Conservation (phyloP, 345 rosid species). For the Raphanus sativus region DNA sequence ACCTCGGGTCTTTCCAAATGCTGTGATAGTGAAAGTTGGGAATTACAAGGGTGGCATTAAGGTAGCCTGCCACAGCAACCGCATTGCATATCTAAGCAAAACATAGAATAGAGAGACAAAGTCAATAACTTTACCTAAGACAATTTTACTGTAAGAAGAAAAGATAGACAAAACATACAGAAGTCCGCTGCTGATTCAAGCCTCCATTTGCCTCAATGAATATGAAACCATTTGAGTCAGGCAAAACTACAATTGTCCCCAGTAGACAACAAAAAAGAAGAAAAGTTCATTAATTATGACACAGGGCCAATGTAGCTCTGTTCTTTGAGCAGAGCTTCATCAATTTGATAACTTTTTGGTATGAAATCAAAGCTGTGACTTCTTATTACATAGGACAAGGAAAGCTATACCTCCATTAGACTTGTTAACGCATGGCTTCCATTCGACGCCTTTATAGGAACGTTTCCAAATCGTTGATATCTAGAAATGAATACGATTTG, state of each 20-base stretch:
- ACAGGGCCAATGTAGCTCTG: not conserved
- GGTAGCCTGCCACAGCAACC: conserved; percentile 97
- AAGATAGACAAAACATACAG: conserved; percentile 57
- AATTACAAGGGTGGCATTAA: conserved; percentile 92
- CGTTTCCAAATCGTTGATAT: conserved; percentile 86
- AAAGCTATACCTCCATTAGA: conserved; percentile 59
- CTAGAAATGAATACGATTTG: conserved; percentile 41
- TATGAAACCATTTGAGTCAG: conserved; percentile 95
- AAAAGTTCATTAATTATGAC: not conserved
- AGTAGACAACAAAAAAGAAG: conserved; percentile 10
- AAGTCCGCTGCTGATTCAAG: conserved; percentile 93
- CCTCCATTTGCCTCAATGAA: conserved; percentile 99
- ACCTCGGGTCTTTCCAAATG: conserved; percentile 99
- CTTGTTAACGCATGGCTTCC: conserved; percentile 75
- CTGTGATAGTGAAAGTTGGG: conserved; percentile 96
- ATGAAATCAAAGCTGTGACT: not conserved
- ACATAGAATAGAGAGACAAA: conserved; percentile 22
- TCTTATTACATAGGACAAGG: conserved; percentile 4
- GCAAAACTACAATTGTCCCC: conserved; percentile 53
- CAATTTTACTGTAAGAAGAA: conserved; percentile 5
- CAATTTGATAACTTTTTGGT: not conserved
- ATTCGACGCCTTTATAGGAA: conserved; percentile 66
- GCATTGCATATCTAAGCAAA: conserved; percentile 90
- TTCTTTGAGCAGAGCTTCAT: not conserved
- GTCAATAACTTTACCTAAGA: conserved; percentile 6